phyloP scores from a whole-genome alignment of 2,329 filamentous ascomycete species.

The Aspergillus fumigatus region DNA sequence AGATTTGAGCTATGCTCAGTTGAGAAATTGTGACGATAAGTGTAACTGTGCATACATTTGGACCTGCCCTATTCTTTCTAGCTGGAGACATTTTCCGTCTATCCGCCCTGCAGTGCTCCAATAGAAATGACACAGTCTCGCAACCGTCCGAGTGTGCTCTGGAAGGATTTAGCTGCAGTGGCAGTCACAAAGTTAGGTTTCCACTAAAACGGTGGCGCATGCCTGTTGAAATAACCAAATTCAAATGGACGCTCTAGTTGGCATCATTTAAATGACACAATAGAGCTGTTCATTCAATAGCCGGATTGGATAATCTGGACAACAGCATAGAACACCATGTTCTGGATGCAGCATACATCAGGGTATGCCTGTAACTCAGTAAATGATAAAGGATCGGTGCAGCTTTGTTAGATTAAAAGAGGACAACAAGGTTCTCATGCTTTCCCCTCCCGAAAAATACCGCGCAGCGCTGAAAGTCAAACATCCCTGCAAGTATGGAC shows the following conservation, averaged over 20 bases:
- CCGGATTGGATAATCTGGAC: too few species aligned
- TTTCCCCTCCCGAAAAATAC: background rate
- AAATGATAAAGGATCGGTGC: background rate
- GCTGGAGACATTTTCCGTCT: background rate
- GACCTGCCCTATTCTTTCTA: background rate
- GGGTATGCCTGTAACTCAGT: too few species aligned
- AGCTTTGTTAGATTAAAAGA: background rate
- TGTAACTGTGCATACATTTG: background rate
- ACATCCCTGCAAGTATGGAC: background rate
- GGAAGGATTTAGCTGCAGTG: background rate
- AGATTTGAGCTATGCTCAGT: background rate
- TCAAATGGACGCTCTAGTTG: background rate
- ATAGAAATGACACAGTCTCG: background rate
- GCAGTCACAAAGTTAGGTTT: background rate
- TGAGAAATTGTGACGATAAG: background rate
- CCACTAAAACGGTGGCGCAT: background rate
- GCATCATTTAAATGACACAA: background rate
- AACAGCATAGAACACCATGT: too few species aligned
- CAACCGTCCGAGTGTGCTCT: background rate
- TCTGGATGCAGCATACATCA: too few species aligned
- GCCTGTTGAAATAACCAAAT: background rate
- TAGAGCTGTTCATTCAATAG: background rate
- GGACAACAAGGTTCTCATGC: background rate
- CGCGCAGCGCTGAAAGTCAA: background rate
- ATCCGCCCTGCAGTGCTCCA: background rate